phyloP scores from a whole-genome alignment of 768 basidiomycete genomes.

The Termitomyces heimii region DNA sequence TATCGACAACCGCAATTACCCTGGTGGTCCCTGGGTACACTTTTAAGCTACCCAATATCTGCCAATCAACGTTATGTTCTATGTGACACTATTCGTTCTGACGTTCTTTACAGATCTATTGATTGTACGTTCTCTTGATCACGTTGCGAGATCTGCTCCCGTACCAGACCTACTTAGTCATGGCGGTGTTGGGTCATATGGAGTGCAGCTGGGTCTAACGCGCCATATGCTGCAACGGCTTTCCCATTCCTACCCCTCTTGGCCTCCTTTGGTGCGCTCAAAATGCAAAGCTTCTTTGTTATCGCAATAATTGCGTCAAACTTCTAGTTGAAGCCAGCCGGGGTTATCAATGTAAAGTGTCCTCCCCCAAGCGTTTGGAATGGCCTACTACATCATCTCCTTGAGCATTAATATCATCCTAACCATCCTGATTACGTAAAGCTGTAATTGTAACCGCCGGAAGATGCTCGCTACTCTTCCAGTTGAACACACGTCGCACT shows the following conservation, averaged over 20 bases:
- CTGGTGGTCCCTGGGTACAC: slow-evolving; percentile 38
- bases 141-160: background rate
- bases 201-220: slow-evolving; percentile 14
- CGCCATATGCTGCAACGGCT: background rate
- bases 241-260: slow-evolving; percentile 18
- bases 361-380: slow-evolving; percentile 17
- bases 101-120: slow-evolving; percentile 34
- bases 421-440: slow-evolving; percentile 24
- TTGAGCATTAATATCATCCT: slow-evolving; percentile 23
- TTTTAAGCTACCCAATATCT: slow-evolving; percentile 35
- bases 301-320: background rate
- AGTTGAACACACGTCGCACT: background rate
- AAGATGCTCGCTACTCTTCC: background rate
- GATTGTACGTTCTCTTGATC: slow-evolving; percentile 18
- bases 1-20: slow-evolving; percentile 34
- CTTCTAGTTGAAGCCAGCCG: slow-evolving; percentile 10
- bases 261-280: slow-evolving; percentile 17
- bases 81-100: slow-evolving; percentile 34
- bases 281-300: background rate
- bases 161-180: slow-evolving; percentile 16
- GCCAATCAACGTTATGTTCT: slow-evolving; percentile 37
- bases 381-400: background rate
- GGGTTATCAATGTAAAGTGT: slow-evolving; percentile 22
- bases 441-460: background rate
- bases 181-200: slow-evolving; percentile 37